These are phyloP conservation scores for Sporodiniella umbellata DNA, from an alignment of 371 early-diverging fungal genomes.

Conservation along the genomic window DNA sequence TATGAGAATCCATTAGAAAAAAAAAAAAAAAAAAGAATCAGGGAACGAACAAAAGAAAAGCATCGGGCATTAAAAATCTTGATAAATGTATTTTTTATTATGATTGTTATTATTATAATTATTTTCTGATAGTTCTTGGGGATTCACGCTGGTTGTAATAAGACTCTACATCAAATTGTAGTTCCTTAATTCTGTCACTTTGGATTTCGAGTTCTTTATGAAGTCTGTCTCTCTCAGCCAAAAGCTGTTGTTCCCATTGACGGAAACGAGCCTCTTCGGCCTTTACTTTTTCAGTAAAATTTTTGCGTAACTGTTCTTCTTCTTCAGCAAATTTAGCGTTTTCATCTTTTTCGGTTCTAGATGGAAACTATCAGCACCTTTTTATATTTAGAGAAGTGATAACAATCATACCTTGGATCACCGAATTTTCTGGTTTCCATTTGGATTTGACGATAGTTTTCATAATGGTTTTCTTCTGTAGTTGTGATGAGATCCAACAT, in stretches of 20 bases:
- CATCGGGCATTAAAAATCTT: too few species aligned
- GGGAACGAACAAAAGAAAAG: too few species aligned
- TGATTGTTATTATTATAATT: slow-evolving; percentile 4
- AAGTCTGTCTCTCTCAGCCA: slow-evolving; percentile 89
- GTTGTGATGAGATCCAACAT: slow-evolving; percentile 86
- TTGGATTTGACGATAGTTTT: slow-evolving; percentile 76
- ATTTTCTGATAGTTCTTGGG: slow-evolving; percentile 33
- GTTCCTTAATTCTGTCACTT: slow-evolving; percentile 76
- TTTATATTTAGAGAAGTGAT: too few species aligned
- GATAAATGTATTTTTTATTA: neutral
- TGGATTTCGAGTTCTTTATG: slow-evolving; percentile 91
- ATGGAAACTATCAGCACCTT: too few species aligned
- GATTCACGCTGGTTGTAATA: slow-evolving; percentile 36
- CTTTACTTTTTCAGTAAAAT: slow-evolving; percentile 93
- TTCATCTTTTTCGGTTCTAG: slow-evolving; percentile 37
- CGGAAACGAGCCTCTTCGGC: slow-evolving; percentile 91
- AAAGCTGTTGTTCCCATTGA: slow-evolving; percentile 94
- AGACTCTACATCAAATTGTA: slow-evolving; percentile 75
- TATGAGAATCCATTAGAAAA: too few species aligned
- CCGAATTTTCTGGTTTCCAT: slow-evolving; percentile 80
- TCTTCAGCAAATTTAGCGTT: slow-evolving; percentile 94
- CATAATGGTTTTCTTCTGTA: slow-evolving; percentile 89
- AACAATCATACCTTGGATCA: slow-evolving; percentile 69
- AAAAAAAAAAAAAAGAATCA: too few species aligned
- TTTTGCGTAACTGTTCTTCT: slow-evolving; percentile 87